Base-by-base conservation (phyloP, 805 yeast species). In the Pichia phayaonensis region DNA sequence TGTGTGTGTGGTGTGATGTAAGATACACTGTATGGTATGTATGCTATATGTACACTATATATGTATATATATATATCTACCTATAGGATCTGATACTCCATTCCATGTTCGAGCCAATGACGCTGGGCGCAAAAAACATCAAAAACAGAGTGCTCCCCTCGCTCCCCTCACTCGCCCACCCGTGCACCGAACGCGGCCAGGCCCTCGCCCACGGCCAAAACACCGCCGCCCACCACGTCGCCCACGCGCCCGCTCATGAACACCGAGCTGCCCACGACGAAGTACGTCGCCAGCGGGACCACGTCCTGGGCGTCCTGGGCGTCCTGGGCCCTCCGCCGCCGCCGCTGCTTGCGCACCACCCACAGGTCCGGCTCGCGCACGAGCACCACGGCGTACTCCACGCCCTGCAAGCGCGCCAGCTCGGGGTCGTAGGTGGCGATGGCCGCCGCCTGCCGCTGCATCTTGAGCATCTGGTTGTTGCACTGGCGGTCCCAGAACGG, bases 401-500 rank as follows among this genome's bases (percentile, higher is more conserved):
- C 66, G 0, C 99, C 99, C 27, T 75, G 78, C 87, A 94, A 83
- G 55, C 85, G 86, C 48, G 72, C 66, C 53, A 94, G 73, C 59
- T 86, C 88, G 26, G 60, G 69, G 27, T 71, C 64, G 54, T 48
- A 60, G 64, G 49, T 66, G 65, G 42, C 70, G 64, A 51, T 73
- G 69, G 20, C 57, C 49, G 42, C 5, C 13, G 23, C 23, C 40
- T 75, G 97, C 53, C 84, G 78, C 64, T 94, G 99, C 99, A 94
- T 94, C 66, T 86, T 86, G 42, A 95, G 77, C 27, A 88, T 94
- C 68, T 92, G 98, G 65, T 94, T 94, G 67, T 90, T 94, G 43
- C 97, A 86, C 1, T 95, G 81, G 57, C 97, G 77, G 64, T 92
- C 97, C 64, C 86, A 94, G 69, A 92, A 95, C 1, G 99, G 99